Base-by-base conservation (phyloP, 164 flowering plant species). In the Umbellularia californica region DNA sequence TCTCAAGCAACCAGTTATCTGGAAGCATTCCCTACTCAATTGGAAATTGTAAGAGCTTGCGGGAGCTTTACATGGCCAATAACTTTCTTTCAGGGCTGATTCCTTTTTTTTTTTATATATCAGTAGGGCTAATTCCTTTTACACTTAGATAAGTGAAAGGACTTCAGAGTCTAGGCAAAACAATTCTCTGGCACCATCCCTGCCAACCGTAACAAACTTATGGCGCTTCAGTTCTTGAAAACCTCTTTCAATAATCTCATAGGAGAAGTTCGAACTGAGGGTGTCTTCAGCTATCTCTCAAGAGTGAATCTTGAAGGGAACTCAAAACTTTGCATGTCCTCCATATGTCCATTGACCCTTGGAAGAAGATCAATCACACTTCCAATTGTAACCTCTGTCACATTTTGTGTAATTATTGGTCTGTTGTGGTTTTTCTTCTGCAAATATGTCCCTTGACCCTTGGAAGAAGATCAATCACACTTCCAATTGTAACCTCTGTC, bases 141-240 rank as follows among this genome's bases (percentile, higher is more conserved):
- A 28, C 74, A 23, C 35, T 88, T 1, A 81, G 71, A 9, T 65
- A 69, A 3, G 14, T 88, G 17, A 74, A 50, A 51, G 87, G 81
- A 20, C 15, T 89, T 47, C 76, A 84, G 70, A 67, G 41, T 27
- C 79, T 89, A 1, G 89, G 88, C 65, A 0, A 89, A 89, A 78
- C 71, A 84, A 35, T 85, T 89, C 17, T 81, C 85, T 0, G 90
- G 91, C 11, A 27, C 65, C 14, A 84, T 89, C 60, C 93, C 93
- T 2, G 2, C 2, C 0, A 50, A 64, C 2, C 71, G 87, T 0
- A 27, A 79, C 50, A 47, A 75, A 0, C 72, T 86, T 3, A 63
- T 51, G 7, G 79, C 58, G 50, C 84, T 87, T 22, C 78, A 72
- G 10, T 60, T 30, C 14, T 65, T 90, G 70, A 82, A 85, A 63